Evolutionary conservation across 2,329 filamentous ascomycete species (phyloP), one percentile per base, ranked within the genome.

Genomic region (Neofusicoccum laricinum): DNA sequence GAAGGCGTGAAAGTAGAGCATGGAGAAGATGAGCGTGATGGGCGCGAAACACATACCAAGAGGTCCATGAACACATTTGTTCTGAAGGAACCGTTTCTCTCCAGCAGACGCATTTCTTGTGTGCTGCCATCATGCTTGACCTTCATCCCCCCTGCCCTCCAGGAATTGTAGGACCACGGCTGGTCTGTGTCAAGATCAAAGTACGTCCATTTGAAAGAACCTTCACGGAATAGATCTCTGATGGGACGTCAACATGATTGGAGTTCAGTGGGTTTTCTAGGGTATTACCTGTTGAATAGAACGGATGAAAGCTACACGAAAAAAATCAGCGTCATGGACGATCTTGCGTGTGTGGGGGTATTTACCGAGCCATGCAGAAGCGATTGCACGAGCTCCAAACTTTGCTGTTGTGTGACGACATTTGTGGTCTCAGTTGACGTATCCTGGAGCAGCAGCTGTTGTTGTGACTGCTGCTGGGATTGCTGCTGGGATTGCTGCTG

Each of bases 351-450:
- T 25, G 30, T 30, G 4, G 17, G n/a, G 12, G 25, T 14, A 10
- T 75, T 73, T 66, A 82, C 78, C 17, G 78, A 78, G 46, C 79
- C 75, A 67, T 82, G 81, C 10, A 84, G 69, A 68, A 82, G 75
- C 3, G 80, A 81, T 69, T 82, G 80, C 14, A 81, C 75, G 45
- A 82, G 69, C 63, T 81, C 79, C 43, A 78, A 71, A 65, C 80
- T 83, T 66, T 83, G 81, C 61, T 77, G 73, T 64, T 79, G 78
- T 51, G 71, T 76, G 12, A 75, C 65, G 4, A 38, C 2, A 21
- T 12, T 25, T 6, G 49, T 38, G 4, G n/a, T 38, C 10, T 38
- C 49, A 30, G 25, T 19, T 34, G 25, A 38, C 40, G 75, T 74
- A 6, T 6, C 25, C 25, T 30, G n/a, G n/a, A n/a, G n/a, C n/a